A percentile compares a stretch with the other conserved stretches of the same genome.
Evolutionary conservation across 2,329 filamentous ascomycete species (phyloP).

Genomic region (Pezicula neosporulosa): DNA sequence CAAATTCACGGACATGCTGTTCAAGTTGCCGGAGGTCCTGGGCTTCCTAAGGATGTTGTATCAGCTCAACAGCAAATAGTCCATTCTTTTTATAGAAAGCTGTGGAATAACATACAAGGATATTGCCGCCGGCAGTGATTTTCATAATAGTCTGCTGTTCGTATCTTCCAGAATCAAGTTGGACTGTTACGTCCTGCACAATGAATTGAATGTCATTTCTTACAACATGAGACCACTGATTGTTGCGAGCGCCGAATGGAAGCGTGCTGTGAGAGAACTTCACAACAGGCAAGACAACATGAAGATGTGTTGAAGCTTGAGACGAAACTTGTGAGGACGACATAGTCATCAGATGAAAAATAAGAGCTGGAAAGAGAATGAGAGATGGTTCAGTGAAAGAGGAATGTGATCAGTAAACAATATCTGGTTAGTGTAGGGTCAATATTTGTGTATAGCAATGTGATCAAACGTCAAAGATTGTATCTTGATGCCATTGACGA

Average conservation of each 20-base stretch:
- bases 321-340: constrained; percentile 14
- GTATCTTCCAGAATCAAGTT: constrained; percentile 16
- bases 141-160: constrained; percentile 27
- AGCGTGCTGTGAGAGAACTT: constrained; percentile 27
- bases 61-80: background rate
- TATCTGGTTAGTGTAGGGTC: no score
- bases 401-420: no score
- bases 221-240: constrained; percentile 26
- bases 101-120: constrained; percentile 32
- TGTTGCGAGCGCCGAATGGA: constrained; percentile 13
- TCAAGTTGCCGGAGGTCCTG: constrained; percentile 25
- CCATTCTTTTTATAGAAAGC: constrained; percentile 3
- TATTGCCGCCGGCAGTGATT: constrained; percentile 35
- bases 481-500: no score
- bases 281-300: constrained; percentile 19
- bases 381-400: no score
- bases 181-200: constrained; percentile 17
- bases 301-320: constrained; percentile 12
- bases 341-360: background rate
- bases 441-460: no score
- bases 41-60: constrained; percentile 19
- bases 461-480: no score
- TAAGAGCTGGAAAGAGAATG: background rate
- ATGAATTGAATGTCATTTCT: constrained; percentile 23
- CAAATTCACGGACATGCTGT: constrained; percentile 10